Evolutionary conservation across 2,329 filamentous ascomycete species (phyloP).

Genomic region (Fusarium praegraminearum): DNA sequence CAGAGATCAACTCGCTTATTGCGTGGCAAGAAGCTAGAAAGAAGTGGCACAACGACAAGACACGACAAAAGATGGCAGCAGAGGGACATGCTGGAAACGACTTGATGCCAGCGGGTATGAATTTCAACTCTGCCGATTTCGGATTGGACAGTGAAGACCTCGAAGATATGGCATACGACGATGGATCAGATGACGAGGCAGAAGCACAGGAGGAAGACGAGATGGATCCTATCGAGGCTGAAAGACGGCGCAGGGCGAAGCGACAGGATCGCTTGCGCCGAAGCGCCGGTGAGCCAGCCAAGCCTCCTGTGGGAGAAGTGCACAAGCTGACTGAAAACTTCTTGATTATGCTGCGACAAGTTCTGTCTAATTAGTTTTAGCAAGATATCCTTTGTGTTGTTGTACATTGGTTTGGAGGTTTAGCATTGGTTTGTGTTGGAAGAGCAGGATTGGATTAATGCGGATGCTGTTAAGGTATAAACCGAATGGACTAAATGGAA

Average conservation of each 20-base stretch:
- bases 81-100: slow-evolving; percentile 67
- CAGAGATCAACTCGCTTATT: slow-evolving; percentile 87
- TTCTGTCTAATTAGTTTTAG: slow-evolving; percentile 75
- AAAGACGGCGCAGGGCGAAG: slow-evolving; percentile 81
- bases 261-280: slow-evolving; percentile 83
- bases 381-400: slow-evolving; percentile 31
- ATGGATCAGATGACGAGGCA: slow-evolving; percentile 73
- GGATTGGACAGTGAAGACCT: slow-evolving; percentile 89
- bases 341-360: slow-evolving; percentile 81
- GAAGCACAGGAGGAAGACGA: slow-evolving; percentile 83
- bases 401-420: slow-evolving; percentile 7
- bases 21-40: slow-evolving; percentile 95
- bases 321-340: slow-evolving; percentile 85
- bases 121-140: slow-evolving; percentile 86
- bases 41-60: slow-evolving; percentile 99
- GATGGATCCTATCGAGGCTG: slow-evolving; percentile 87
- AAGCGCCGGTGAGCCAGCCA: slow-evolving; percentile 84
- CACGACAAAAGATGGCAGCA: slow-evolving; percentile 97
- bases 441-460: slow-evolving; percentile 18
- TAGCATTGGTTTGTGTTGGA: neutral
- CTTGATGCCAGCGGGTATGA: slow-evolving; percentile 65
- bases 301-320: slow-evolving; percentile 83
- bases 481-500: slow-evolving; percentile 4
- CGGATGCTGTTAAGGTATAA: slow-evolving; percentile 10
- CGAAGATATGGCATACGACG: slow-evolving; percentile 85